Base-by-base conservation (phyloP, 192 early-diverging fungal genomes). In the Entomortierella beljakovae region DNA sequence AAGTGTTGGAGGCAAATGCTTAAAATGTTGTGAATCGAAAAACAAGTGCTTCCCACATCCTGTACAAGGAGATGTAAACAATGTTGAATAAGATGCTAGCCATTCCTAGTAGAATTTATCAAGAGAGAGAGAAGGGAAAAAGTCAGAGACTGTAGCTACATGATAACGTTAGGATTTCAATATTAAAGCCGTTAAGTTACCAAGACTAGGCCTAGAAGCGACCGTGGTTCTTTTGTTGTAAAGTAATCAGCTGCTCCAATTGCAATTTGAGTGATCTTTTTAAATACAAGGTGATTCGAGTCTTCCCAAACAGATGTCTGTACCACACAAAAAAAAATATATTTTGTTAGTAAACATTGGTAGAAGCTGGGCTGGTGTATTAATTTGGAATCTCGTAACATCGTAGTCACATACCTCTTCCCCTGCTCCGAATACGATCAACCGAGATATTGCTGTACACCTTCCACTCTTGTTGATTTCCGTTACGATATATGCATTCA, bases 11-110 rank as follows among this genome's bases (percentile, higher is more conserved):
- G 84, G 84, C 6, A 85, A 65, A 25, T 80, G 72, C 48, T 83
- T 85, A 33, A 82, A 85, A 32, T 85, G 84, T 35, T 82, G 84
- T 5, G 84, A 85, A 38, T 85, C 84, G 33, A 77, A 85, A 20
- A 68, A 76, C 18, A 85, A 73, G 20, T 68, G 76, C 40, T 82
- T 85, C 34, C 71, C 69, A 53, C 84, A 84, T 15, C 70, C 71
- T 37, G 64, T 33, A 57, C 83, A 84, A 16, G 83, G 74, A 15
- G 66, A 66, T 35, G 70, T 74, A 37, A 84, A 81, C 8, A 84
- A 51, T 20, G 81, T 65, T 9, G 64, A 37, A 43, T 84, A 81
- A 31, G 65, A 65, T 6, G 70, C 40, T n/a, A 84, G 52, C 83
- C 83, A 84, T 43, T 81, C 68, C 83, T 84, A 61, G 6, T 48